Evolutionary conservation across 768 basidiomycete genomes (phyloP), one percentile per base, ranked within the genome.

Genomic region (Scleroderma citrinum): DNA sequence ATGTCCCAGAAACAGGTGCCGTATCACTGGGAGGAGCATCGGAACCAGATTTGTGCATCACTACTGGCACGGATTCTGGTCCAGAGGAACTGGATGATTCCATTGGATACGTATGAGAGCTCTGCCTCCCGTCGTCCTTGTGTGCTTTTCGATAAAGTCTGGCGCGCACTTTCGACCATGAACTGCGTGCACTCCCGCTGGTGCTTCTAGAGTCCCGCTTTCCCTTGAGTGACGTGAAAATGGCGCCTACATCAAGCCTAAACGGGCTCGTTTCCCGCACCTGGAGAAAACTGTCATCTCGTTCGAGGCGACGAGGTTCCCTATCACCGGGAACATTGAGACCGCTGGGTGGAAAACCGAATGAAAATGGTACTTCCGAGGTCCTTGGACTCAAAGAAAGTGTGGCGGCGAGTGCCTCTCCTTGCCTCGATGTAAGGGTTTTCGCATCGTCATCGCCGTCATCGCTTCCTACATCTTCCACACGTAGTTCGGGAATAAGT

Each of bases 221-320:
- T 17, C 49, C 47, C 50, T 43, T 57, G 50, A 50, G 48, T 24
- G 49, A 11, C 38, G 57, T 57, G 21, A 66, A 53, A 20, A 68
- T 54, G 52, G 60, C 49, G 29, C 59, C 55, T 40, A 77, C 70
- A 26, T 76, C 72, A 34, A 78, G 60, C 31, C 60, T 65, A 59
- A 78, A 78, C 3, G 78, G 76, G 60, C 74, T 77, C n/a, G 67
- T 65, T 44, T 63, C 57, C 20, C 69, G 68, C 31, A 76, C 66
- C 46, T 59, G 59, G 35, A 76, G 66, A 41, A 69, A 63, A 42
- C 57, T 49, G 26, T 53, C 47, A 54, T 45, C 29, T 54, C 55
- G 29, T 43, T 48, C 47, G 35, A 19, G 46, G 20, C 39, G 26
- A 7, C 35, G 44, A 8, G 56, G 41, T 32, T 35, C 46, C n/a